Percentiles rank a stretch among this genome's conserved stretches.
Conservation (phyloP, 305 asterid species). For the Nicotiana rustica region DNA sequence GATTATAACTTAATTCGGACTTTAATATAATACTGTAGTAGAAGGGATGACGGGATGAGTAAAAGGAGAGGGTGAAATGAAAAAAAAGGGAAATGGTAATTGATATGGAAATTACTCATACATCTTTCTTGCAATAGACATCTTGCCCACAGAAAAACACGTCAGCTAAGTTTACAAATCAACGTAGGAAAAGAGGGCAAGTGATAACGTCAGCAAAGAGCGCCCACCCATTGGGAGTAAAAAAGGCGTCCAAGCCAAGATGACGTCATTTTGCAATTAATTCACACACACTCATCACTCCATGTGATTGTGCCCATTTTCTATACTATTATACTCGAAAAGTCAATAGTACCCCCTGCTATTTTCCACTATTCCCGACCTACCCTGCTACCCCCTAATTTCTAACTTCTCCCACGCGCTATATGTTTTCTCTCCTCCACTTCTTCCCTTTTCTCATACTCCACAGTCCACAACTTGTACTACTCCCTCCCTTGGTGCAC, state of each 20-base stretch:
- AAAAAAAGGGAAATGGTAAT: too few species aligned
- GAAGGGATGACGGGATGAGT: too few species aligned
- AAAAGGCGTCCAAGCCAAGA: neutral
- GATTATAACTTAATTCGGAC: too few species aligned
- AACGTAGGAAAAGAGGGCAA: neutral
- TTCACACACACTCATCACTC: slow-evolving; percentile 1
- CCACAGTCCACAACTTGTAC: neutral
- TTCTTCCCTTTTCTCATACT: neutral
- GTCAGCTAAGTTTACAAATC: slow-evolving; percentile 11
- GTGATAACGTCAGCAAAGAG: neutral
- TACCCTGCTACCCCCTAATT: neutral
- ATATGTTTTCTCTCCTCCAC: neutral
- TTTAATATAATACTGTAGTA: too few species aligned
- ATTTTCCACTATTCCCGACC: neutral
- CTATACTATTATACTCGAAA: neutral
- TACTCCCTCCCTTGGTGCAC: too few species aligned
- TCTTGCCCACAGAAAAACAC: slow-evolving; percentile 5
- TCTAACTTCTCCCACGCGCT: neutral
- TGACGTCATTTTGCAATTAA: slow-evolving; percentile 17
- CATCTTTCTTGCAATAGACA: neutral
- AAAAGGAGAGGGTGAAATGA: too few species aligned
- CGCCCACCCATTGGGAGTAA: slow-evolving; percentile 27
- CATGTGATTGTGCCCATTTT: slow-evolving; percentile 25
- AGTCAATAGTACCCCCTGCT: neutral
- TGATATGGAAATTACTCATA: too few species aligned